Conservation (phyloP, 2,329 filamentous ascomycete species). For the Hypoxylon sp. region DNA sequence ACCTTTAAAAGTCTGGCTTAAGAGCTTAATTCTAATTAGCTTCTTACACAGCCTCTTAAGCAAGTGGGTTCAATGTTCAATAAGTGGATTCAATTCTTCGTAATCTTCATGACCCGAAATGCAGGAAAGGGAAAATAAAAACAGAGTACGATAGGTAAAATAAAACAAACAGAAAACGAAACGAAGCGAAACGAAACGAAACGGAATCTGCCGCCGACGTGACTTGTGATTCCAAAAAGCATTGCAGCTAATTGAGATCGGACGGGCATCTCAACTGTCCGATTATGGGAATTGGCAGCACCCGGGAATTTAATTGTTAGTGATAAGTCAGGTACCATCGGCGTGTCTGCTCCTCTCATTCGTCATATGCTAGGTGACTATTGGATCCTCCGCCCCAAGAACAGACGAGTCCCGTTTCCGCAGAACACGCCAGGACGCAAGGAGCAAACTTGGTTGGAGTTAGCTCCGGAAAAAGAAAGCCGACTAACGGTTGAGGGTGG, state of each 20-base stretch:
- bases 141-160: not conserved
- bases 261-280: conserved; percentile 12
- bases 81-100: conserved; percentile 4
- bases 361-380: conserved; percentile 25
- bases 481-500: conserved; percentile 18
- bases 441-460: conserved; percentile 29
- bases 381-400: conserved; percentile 21
- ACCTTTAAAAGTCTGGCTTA: conserved; percentile 12
- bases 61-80: conserved; percentile 8
- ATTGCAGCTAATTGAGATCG: conserved; percentile 27
- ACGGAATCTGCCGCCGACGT: conserved; percentile 25
- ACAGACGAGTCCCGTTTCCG: conserved; percentile 29
- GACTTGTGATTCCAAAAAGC: conserved; percentile 25
- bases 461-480: conserved; percentile 32
- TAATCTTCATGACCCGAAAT: not conserved
- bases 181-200: not conserved
- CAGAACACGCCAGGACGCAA: conserved; percentile 40
- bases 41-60: conserved; percentile 26
- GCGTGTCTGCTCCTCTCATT: conserved; percentile 29
- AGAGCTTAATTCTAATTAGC: conserved; percentile 33
- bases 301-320: conserved; percentile 24
- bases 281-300: conserved; percentile 15
- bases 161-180: conserved; percentile 7
- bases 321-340: conserved; percentile 33
- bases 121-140: not conserved